Evolutionary conservation across 345 rosid genomes (phyloP), one percentile per base, ranked within the genome.

Genomic region (Eucalyptus curtisii): DNA sequence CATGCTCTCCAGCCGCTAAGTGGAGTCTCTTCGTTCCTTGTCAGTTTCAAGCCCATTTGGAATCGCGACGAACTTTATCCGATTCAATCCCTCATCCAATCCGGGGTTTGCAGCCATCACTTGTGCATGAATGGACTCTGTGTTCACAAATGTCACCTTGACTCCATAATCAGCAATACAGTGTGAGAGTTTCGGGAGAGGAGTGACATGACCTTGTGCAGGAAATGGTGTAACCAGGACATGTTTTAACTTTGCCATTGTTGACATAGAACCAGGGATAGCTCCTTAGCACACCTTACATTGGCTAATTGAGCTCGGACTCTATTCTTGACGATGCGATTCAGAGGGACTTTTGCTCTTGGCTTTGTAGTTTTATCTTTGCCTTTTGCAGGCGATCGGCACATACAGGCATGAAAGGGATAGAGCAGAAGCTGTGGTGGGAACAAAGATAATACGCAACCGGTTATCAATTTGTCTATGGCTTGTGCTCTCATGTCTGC

Each of bases 11-110:
- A 52, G 19, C 49, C 55, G 20, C 87, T 47, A 85, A 42, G 20
- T 10, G 6, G 55, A 85, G 13, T 88, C 91, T 85, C 52, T 90
- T 31, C 91, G 86, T 7, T 91, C 91, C 30, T 90, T 90, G 4
- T 88, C 90, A 17, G 33, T 49, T 22, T 87, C 90, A 55, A 91
- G 47, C 22, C 93, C 93, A 50, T 92, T 91, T 13, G 90, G 91
- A 42, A 91, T 33, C 10, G 90, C 44, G 16, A 91, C 64, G 10
- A 90, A 49, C 68, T 86, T 91, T 79, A 90, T 55, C 76, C 3
- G 13, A 4, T 47, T 59, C 20, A 42, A 49, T 27, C 68, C 88
- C 37, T 82, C 88, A 20, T 48, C 85, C 33, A 12, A 22, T 59
- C 87, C 84, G 7, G 33, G 50, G 45, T 66, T 22, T 48, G 88